Percentiles rank a stretch among this genome's conserved stretches.
phyloP scores from a whole-genome alignment of 305 asterid genomes.

The Fraxinus sp. region DNA sequence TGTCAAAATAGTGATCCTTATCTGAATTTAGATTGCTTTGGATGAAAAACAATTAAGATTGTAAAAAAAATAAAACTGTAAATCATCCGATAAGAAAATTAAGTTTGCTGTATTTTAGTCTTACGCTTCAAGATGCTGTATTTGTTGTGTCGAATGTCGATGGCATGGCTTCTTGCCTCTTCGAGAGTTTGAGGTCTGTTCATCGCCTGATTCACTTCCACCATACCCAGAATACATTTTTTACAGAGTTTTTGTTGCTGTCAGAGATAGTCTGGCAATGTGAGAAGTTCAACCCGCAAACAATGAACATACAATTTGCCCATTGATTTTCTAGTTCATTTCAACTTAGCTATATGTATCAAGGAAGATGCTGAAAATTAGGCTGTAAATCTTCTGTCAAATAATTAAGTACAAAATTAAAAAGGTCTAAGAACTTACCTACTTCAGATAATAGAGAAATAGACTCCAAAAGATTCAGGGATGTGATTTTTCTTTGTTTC shows the following conservation, averaged over 20 bases:
- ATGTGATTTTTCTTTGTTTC: not conserved
- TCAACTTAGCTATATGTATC: not conserved
- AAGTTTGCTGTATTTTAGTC: not conserved
- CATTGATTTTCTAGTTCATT: not conserved
- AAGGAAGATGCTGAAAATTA: not conserved
- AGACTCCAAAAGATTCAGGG: not conserved
- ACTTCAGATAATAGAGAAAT: not conserved
- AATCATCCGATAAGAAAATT: not conserved
- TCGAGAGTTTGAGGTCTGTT: constrained; percentile 34
- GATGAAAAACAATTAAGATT: not conserved
- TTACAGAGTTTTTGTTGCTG: not conserved
- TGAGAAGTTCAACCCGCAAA: not conserved
- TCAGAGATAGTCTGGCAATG: not conserved
- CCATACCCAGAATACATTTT: constrained; percentile 35
- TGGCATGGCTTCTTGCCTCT: constrained; percentile 49
- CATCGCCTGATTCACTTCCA: constrained; percentile 54
- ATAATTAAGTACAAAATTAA: not conserved
- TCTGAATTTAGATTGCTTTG: not conserved
- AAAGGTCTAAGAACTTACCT: not conserved
- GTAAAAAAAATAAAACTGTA: not conserved
- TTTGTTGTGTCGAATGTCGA: constrained; percentile 61
- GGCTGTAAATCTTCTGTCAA: not conserved
- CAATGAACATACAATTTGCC: not conserved
- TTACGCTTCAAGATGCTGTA: constrained; percentile 67
- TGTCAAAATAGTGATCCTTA: not conserved